A percentile compares a stretch with the other conserved stretches of the same genome.
phyloP scores from a whole-genome alignment of 2,329 filamentous ascomycete species.

The Pseudogymnoascus sp. region DNA sequence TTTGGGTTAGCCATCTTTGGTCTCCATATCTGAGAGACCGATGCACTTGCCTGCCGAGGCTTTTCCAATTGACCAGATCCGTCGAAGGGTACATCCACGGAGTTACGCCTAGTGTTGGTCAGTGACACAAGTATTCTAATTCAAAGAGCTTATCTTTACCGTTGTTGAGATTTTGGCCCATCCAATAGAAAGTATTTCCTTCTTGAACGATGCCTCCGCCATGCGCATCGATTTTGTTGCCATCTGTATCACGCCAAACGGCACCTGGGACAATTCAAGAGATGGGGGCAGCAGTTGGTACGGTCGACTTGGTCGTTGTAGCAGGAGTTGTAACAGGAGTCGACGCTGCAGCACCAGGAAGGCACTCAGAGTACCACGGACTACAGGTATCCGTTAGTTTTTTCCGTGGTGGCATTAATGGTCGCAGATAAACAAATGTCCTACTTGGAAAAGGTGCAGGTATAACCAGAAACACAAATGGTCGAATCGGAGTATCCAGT shows the following conservation, averaged over 20 bases:
- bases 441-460: too few relatives aligned
- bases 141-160: constrained; percentile 18
- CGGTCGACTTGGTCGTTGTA: too few relatives aligned
- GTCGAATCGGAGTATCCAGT: too few relatives aligned
- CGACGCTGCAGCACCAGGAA: too few relatives aligned
- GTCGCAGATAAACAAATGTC: too few relatives aligned
- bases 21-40: constrained; percentile 33
- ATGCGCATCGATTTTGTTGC: constrained; percentile 35
- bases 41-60: constrained; percentile 29
- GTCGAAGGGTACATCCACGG: constrained; percentile 34
- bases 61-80: constrained; percentile 35
- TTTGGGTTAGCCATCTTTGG: constrained; percentile 36
- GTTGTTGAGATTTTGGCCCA: constrained; percentile 32
- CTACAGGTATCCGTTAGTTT: too few relatives aligned
- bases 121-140: constrained; percentile 2
- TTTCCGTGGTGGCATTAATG: too few relatives aligned
- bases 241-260: constrained; percentile 32
- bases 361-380: too few relatives aligned
- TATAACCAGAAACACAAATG: too few relatives aligned
- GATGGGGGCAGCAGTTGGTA: too few relatives aligned
- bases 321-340: too few relatives aligned
- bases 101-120: constrained; percentile 26
- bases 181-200: constrained; percentile 34
- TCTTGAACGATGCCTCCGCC: constrained; percentile 32
- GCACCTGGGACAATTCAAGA: constrained; percentile 35